phyloP scores from a whole-genome alignment of 1,284 basidiomycete species.

The Ustilago hordei region DNA sequence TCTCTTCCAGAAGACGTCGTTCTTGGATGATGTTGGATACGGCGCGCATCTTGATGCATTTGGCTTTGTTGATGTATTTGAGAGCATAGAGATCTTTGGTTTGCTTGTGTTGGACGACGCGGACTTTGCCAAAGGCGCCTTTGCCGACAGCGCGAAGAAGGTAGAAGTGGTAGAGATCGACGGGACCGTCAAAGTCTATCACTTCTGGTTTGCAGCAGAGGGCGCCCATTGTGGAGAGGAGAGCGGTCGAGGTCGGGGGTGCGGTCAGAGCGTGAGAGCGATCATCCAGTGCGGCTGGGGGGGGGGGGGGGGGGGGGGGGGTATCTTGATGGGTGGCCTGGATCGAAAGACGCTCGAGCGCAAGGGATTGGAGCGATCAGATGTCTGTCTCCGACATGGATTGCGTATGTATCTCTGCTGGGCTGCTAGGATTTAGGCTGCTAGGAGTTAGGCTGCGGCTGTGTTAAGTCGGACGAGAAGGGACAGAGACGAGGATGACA shows the following conservation, averaged over 20 bases:
- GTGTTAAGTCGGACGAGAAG: too few species aligned
- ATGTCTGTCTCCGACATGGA: too few species aligned
- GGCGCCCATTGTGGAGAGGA: constrained; percentile 76
- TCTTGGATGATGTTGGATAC: constrained; percentile 95
- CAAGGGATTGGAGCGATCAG: too few species aligned
- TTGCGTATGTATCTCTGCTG: too few species aligned
- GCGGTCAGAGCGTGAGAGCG: not conserved
- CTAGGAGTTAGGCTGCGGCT: too few species aligned
- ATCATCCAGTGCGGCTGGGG: too few species aligned
- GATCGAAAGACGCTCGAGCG: too few species aligned
- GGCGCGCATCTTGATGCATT: constrained; percentile 97
- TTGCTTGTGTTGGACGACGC: constrained; percentile 98
- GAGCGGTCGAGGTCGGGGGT: not conserved
- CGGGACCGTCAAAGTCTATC: constrained; percentile 96
- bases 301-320: too few species aligned
- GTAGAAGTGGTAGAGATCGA: constrained; percentile 96
- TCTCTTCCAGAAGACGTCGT: constrained; percentile 73
- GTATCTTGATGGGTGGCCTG: too few species aligned
- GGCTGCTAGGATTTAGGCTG: too few species aligned
- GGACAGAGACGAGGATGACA: too few species aligned
- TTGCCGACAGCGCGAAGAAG: constrained; percentile 94
- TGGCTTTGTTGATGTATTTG: constrained; percentile 97
- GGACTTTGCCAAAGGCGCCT: constrained; percentile 98
- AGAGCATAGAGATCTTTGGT: constrained; percentile 88
- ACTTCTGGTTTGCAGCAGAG: constrained; percentile 86